Conservation (phyloP, 257 asterid genomes). For the Avicennia marina region DNA sequence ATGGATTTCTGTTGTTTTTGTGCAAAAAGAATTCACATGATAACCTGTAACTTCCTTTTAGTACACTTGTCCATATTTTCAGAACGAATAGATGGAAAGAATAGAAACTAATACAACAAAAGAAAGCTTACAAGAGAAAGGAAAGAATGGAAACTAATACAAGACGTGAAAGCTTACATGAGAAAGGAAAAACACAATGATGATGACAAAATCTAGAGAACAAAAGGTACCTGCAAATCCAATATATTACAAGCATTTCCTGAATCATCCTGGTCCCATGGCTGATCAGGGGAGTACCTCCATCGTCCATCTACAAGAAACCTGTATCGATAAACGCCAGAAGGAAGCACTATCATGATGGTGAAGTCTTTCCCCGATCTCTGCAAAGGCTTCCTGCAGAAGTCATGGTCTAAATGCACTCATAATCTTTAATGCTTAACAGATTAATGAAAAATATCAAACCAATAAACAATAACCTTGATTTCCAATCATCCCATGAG, state of each 20-base stretch:
- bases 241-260: conserved; percentile 80
- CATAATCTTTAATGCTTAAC: neutral
- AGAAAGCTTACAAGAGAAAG: neutral
- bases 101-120: neutral
- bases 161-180: too few species aligned
- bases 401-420: neutral
- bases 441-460: neutral
- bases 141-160: too few species aligned
- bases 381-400: conserved; percentile 75
- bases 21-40: neutral
- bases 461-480: conserved; percentile 44
- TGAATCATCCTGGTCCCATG: conserved; percentile 75
- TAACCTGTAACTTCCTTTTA: neutral
- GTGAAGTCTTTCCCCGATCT: conserved; percentile 97
- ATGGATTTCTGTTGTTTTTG: conserved; percentile 1
- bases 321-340: conserved; percentile 89
- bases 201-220: neutral
- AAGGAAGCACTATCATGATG: conserved; percentile 89
- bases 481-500: conserved; percentile 96
- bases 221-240: conserved; percentile 71
- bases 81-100: conserved; percentile 5
- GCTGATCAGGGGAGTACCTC: conserved; percentile 78
- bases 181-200: too few species aligned
- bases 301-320: conserved; percentile 89
- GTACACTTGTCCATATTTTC: conserved; percentile 1